Evolutionary conservation across 2,329 filamentous ascomycete species (phyloP), one percentile per base, ranked within the genome.

Genomic region (Chaetomiaceae sp.): DNA sequence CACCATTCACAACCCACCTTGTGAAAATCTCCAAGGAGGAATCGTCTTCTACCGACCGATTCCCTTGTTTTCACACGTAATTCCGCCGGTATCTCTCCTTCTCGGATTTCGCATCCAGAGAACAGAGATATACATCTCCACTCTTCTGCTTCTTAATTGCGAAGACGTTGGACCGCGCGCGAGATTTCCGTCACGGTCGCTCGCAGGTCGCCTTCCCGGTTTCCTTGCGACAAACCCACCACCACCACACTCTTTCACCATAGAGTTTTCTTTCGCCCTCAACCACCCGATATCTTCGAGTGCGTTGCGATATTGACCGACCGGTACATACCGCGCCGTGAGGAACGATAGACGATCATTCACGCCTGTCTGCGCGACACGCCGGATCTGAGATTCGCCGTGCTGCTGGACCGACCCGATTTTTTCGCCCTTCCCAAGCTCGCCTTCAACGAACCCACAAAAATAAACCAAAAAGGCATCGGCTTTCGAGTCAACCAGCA

Each of bases 381-480:
- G 54, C 61, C 65, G 62, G 58, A 65, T 66, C 56, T 64, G 66
- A 63, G 57, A 69, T 68, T 66, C 64, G 64, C 63, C 62, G 52
- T 53, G 45, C 46, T 55, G 54, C 50, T 58, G 47, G 36, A 50
- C 43, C 45, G 34, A 51, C 53, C 53, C 51, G 44, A 58, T 49
- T 55, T 45, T 42, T 51, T 52, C 50, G 50, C 54, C 51, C 33
- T 45, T 54, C 55, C 55, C 51, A 47, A 37, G 23, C 12, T 47
- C 51, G 47, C 46, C 47, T 11, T 37, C 36, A 15, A 55, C 55
- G 48, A 53, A 57, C 55, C 38, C 40, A 58, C 49, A 44, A 56
- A 56, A 51, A 60, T 48, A 44, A 55, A 31, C 54, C n/a, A n/a
- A 52, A 62, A 52, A 62, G 51, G 57, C 59, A 48, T 61, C 61